Base-by-base conservation (phyloP, 2,329 filamentous ascomycete genomes). In the Exophiala xenobiotica region DNA sequence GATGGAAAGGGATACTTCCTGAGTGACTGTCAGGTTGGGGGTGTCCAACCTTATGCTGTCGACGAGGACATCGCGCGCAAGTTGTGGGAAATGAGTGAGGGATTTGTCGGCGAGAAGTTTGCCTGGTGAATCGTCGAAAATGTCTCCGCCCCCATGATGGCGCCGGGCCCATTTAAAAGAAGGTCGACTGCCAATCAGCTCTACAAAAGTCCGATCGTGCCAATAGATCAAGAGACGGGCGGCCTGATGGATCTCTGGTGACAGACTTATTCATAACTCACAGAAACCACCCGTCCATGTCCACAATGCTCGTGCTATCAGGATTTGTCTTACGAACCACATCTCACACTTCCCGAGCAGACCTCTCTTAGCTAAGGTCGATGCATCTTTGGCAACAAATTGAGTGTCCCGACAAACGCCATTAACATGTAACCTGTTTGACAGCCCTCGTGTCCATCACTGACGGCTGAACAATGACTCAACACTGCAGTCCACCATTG, bases 71-170 rank as follows among this genome's bases (percentile, higher is more conserved):
- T 66, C n/a, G 70, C 72, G n/a, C 65, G 69, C 47, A 68, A 64
- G 62, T 56, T 70, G 44, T 73, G 70, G 68, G 54, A 60, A 48
- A 49, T 71, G 53, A 73, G 68, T 48, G 71, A 74, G 61, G 60
- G 67, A 39, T 58, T 73, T 29, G 68, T 70, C 39, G 65, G 69
- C 5, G 63, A 69, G 61, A 69, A 66, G 39, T 71, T 71, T 55
- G 57, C 52, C 12, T 48, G 41, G 39, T 54, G 12, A 23, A 31
- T 31, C 8, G 11, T 31, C 11, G 11, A 31, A 9, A 27, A 27
- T n/a, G n/a, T n/a, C n/a, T n/a, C n/a, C n/a, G n/a, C n/a, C n/a
- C n/a, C n/a, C n/a, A n/a, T n/a, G n/a, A n/a, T n/a, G n/a, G n/a
- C n/a, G n/a, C n/a, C n/a, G n/a, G n/a, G n/a, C n/a, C n/a, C n/a